Base-by-base conservation (phyloP, 2,329 filamentous ascomycete species). In the Aureobasidium mangrovei region DNA sequence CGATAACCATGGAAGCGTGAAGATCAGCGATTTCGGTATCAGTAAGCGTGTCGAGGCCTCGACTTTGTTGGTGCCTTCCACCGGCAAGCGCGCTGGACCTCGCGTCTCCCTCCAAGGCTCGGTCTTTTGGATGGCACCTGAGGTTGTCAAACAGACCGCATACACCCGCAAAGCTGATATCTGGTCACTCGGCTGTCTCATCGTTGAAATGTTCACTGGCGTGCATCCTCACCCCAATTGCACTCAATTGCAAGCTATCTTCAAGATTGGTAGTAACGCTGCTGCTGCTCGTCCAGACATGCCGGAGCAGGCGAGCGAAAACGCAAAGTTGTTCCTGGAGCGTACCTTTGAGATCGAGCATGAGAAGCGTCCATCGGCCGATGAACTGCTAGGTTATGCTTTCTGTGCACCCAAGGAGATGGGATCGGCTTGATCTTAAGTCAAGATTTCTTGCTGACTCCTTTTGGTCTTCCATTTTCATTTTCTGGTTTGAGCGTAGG, bases 91-190 rank as follows among this genome's bases (percentile, higher is more conserved):
- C 60, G 76, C 77, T 5, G 78, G 83, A 70, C 65, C 84, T 77
- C 62, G 84, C 76, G 65, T 83, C 8, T 97, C 91, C 1, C 80
- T 98, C 3, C 93, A 98, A 70, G 93, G 93, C 10, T 96, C 90
- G 28, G 93, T 98, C 51, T 98, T 96, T 74, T 98, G 93, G 93
- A 98, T 98, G 93, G 93, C 93, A 0, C 93, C 93, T 7, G 93
- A 98, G 74, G 93, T 98, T 24, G 93, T 98, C 59, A 93, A 93
- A 65, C 93, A 97, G 72, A 97, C 91, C 3, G 91, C 90, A 4
- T 96, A 98, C 73, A 97, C 91, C 4, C 89, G 91, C 72, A 97
- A 97, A 74, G 93, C 93, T 10, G 93, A 98, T 65, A 98, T 98
- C 63, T 98, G 93, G 93, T 95, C 89, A 43, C 80, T 98, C 27